phyloP scores from a whole-genome alignment of 768 basidiomycete genomes.

The Auricularia sp. region DNA sequence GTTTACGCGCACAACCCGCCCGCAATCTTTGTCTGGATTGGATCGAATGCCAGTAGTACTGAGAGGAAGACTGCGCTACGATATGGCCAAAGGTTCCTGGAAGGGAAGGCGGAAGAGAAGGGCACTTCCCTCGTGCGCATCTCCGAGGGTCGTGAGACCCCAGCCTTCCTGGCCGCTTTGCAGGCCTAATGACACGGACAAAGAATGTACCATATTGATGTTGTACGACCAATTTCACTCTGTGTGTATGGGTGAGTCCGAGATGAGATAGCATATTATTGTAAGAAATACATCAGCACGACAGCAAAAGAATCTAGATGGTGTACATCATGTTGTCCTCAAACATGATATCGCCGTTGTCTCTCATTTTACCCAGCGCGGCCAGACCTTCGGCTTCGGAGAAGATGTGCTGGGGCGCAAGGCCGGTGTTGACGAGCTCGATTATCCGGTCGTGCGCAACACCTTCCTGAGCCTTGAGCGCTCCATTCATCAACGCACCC shows the following conservation, averaged over 20 bases:
- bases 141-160: background rate
- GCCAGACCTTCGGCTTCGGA: slow-evolving; percentile 71
- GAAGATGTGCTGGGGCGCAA: slow-evolving; percentile 59
- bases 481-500: slow-evolving; percentile 57
- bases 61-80: slow-evolving; percentile 66
- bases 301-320: background rate
- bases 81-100: slow-evolving; percentile 65
- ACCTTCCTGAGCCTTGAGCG: slow-evolving; percentile 66
- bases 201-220: background rate
- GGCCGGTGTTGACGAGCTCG: slow-evolving; percentile 64
- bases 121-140: background rate
- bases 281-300: background rate
- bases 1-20: slow-evolving; percentile 36
- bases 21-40: slow-evolving; percentile 51
- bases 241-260: too few relatives aligned
- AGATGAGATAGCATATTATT: too few relatives aligned
- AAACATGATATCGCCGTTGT: background rate
- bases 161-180: background rate
- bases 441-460: slow-evolving; percentile 61
- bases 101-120: slow-evolving; percentile 46
- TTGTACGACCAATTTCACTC: background rate
- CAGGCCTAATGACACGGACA: background rate
- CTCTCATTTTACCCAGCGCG: slow-evolving; percentile 57
- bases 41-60: slow-evolving; percentile 52
- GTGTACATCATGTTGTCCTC: too few relatives aligned